These are phyloP conservation scores for Scutellaria minor DNA, from an alignment of 257 asterid genomes.

Conservation along the genomic window DNA sequence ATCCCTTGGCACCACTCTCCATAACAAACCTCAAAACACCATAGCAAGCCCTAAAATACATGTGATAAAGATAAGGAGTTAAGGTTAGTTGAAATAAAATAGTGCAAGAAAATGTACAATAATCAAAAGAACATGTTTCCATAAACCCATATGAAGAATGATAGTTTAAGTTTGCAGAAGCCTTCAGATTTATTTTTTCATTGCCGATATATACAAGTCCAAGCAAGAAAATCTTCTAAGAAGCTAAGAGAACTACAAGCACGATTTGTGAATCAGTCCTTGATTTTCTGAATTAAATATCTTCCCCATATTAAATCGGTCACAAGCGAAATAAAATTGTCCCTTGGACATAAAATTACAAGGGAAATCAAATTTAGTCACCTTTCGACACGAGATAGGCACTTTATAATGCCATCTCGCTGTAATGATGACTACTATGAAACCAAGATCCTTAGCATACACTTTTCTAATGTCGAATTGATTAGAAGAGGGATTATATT, in stretches of 20 bases:
- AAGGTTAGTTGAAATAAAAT: slow-evolving; percentile 13
- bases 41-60: slow-evolving; percentile 43
- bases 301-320: slow-evolving; percentile 35
- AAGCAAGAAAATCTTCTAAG: slow-evolving; percentile 14
- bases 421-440: slow-evolving; percentile 44
- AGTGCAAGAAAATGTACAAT: neutral
- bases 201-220: neutral
- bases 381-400: slow-evolving; percentile 50
- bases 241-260: neutral
- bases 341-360: slow-evolving; percentile 19
- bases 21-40: slow-evolving; percentile 49
- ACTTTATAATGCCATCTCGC: slow-evolving; percentile 38
- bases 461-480: neutral
- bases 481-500: neutral
- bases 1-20: slow-evolving; percentile 54
- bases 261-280: neutral
- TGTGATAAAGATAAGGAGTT: neutral
- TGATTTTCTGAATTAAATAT: neutral
- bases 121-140: neutral
- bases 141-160: neutral
- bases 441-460: neutral
- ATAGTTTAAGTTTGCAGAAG: neutral
- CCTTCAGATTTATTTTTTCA: neutral
- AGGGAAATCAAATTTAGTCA: slow-evolving; percentile 41
- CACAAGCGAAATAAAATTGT: slow-evolving; percentile 18